Evolutionary conservation across 306 rosid species (phyloP).

Genomic region (Canavalia ensiformis): DNA sequence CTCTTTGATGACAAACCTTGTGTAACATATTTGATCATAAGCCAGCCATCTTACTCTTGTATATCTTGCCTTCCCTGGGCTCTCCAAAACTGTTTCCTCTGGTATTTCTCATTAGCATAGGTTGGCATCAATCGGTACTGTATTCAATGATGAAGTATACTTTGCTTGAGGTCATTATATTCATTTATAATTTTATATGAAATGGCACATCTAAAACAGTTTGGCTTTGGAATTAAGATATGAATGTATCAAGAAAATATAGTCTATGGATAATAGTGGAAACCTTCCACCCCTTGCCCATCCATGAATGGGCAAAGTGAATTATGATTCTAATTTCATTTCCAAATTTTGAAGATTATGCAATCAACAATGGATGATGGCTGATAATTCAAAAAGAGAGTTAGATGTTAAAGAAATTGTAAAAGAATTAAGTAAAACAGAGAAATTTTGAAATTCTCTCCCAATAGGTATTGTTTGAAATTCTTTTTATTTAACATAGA

Average conservation of each 20-base stretch:
- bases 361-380: too few relatives aligned
- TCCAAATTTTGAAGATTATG: too few relatives aligned
- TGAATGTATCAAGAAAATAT: not conserved
- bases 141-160: not conserved
- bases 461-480: too few relatives aligned
- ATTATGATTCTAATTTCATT: not conserved
- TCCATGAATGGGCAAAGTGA: not conserved
- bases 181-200: not conserved
- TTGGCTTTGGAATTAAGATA: not conserved
- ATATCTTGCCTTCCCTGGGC: constrained; percentile 2
- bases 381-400: too few relatives aligned
- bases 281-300: not conserved
- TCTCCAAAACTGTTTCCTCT: not conserved
- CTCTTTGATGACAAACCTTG: constrained; percentile 21
- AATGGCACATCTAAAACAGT: not conserved
- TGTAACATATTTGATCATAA: not conserved
- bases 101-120: constrained; percentile 6
- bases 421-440: too few relatives aligned
- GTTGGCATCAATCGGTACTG: not conserved
- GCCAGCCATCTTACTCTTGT: constrained; percentile 9
- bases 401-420: too few relatives aligned
- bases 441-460: too few relatives aligned
- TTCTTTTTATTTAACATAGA: too few relatives aligned
- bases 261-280: not conserved
- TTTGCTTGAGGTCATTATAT: not conserved